Evolutionary conservation across 2,329 filamentous ascomycete genomes (phyloP).

Genomic region (Hypoxylon sp.): DNA sequence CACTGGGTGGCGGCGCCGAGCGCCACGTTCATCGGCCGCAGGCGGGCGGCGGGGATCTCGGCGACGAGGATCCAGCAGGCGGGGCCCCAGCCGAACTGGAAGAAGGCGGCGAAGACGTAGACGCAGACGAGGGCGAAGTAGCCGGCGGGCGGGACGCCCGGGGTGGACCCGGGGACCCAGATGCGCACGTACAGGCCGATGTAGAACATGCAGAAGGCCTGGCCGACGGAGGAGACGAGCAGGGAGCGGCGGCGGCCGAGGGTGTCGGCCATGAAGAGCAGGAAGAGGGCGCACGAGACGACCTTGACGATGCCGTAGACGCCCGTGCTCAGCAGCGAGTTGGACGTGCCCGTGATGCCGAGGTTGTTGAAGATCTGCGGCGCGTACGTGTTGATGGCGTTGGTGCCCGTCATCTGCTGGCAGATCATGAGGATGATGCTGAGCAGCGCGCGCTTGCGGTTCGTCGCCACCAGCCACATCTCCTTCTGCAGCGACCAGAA

Average conservation of each 20-base stretch:
- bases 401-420: slow-evolving; percentile 74
- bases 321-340: slow-evolving; percentile 67
- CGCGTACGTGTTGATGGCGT: slow-evolving; percentile 48
- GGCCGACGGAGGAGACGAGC: slow-evolving; percentile 66
- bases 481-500: slow-evolving; percentile 68
- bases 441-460: slow-evolving; percentile 70
- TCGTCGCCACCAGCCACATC: slow-evolving; percentile 66
- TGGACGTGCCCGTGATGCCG: slow-evolving; percentile 54
- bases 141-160: slow-evolving; percentile 67
- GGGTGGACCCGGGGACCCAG: slow-evolving; percentile 51
- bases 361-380: slow-evolving; percentile 47
- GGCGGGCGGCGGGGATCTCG: slow-evolving; percentile 69
- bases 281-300: slow-evolving; percentile 62
- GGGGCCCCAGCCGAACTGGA: slow-evolving; percentile 71
- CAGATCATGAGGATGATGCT: slow-evolving; percentile 69
- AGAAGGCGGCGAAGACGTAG: slow-evolving; percentile 72
- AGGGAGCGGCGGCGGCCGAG: slow-evolving; percentile 63
- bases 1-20: slow-evolving; percentile 69
- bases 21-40: slow-evolving; percentile 60
- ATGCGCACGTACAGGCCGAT: slow-evolving; percentile 71
- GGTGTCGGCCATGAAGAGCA: slow-evolving; percentile 67
- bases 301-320: slow-evolving; percentile 71
- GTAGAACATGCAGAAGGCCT: slow-evolving; percentile 69
- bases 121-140: slow-evolving; percentile 73
- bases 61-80: slow-evolving; percentile 71